Evolutionary conservation across 2,329 filamentous ascomycete species (phyloP).

Genomic region (Colletotrichum abscissum): DNA sequence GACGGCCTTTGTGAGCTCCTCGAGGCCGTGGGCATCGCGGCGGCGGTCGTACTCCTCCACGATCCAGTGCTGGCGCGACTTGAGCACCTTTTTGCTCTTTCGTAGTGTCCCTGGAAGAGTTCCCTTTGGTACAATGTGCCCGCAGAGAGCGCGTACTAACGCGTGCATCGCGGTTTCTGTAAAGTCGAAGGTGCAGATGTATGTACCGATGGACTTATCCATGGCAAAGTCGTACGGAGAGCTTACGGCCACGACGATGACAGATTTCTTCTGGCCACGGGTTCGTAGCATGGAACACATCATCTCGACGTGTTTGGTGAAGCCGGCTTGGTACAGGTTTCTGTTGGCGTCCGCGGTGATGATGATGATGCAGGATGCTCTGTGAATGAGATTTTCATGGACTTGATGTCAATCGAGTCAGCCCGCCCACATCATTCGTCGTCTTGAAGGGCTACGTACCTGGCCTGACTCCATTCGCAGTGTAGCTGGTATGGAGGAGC

Average conservation of each 20-base stretch:
- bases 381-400: constrained; percentile 91
- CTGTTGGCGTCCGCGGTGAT: constrained; percentile 94
- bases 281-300: constrained; percentile 88
- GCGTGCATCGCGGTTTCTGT: constrained; percentile 91
- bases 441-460: constrained; percentile 47
- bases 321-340: constrained; percentile 93
- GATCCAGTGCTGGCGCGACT: constrained; percentile 94
- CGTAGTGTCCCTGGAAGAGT: constrained; percentile 79
- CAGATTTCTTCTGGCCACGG: constrained; percentile 84
- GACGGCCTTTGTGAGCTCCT: constrained; percentile 78
- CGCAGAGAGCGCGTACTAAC: constrained; percentile 84
- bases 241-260: constrained; percentile 92
- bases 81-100: constrained; percentile 87
- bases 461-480: constrained; percentile 89
- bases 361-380: constrained; percentile 88
- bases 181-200: constrained; percentile 96
- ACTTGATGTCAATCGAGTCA: constrained; percentile 55
- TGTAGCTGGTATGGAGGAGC: constrained; percentile 93
- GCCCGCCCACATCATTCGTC: not conserved
- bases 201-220: constrained; percentile 90
- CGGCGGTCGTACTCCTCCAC: constrained; percentile 89
- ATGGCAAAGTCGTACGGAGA: constrained; percentile 97
- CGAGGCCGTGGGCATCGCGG: constrained; percentile 78
- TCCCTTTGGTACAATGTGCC: constrained; percentile 72
- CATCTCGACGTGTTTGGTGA: constrained; percentile 96